Conservation (phyloP, 2,329 filamentous ascomycete species). For the Cladosporium sphaerospermum region DNA sequence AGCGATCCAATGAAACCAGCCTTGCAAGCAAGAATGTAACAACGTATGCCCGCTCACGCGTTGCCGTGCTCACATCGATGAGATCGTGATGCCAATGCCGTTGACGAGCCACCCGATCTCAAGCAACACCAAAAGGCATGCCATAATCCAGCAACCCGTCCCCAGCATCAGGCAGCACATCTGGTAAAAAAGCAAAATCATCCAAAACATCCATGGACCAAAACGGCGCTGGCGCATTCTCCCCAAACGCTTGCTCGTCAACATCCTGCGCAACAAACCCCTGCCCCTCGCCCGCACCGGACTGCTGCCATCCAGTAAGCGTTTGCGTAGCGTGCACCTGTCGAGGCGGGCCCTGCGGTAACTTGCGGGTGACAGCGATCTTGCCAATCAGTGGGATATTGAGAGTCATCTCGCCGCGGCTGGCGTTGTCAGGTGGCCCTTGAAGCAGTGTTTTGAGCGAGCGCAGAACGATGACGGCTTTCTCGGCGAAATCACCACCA, state of each 20-base stretch:
- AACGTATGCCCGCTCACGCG: too few species aligned
- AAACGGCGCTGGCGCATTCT: background rate
- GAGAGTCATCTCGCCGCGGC: background rate
- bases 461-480: conserved; percentile 17
- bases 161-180: background rate
- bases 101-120: too few species aligned
- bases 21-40: too few species aligned
- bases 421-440: background rate
- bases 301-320: background rate
- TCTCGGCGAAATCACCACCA: conserved; percentile 17
- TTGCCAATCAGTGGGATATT: conserved; percentile 2
- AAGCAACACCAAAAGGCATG: background rate
- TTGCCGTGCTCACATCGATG: too few species aligned
- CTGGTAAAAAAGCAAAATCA: background rate
- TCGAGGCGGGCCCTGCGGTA: background rate
- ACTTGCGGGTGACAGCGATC: background rate
- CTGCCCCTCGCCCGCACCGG: background rate
- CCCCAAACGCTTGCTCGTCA: too few species aligned
- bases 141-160: background rate
- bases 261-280: too few species aligned
- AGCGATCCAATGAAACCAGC: too few species aligned
- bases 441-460: conserved; percentile 17
- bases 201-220: conserved; percentile 10
- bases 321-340: background rate
- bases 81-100: too few species aligned